Percentiles rank a stretch among this genome's conserved stretches.
Conservation (phyloP, 805 yeast species). For the Metschnikowia vanudenii region DNA sequence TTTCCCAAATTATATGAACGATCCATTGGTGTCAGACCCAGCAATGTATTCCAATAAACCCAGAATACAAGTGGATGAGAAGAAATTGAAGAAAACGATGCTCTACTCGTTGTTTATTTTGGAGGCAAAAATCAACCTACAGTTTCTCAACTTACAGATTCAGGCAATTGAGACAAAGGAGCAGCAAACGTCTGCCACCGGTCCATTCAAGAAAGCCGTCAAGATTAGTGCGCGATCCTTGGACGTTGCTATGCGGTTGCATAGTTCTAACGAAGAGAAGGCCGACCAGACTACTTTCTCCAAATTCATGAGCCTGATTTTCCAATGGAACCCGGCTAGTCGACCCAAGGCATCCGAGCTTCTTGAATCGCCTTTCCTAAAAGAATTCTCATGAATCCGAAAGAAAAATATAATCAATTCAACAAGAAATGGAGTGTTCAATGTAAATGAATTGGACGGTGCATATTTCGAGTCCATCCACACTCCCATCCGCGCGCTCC, state of each 20-base stretch:
- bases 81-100: conserved; percentile 31
- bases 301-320: conserved; percentile 29
- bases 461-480: too few species aligned
- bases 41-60: conserved; percentile 5
- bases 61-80: conserved; percentile 27
- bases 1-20: too few species aligned
- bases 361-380: conserved; percentile 10
- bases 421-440: too few species aligned
- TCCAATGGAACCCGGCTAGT: conserved; percentile 34
- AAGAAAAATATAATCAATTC: too few species aligned
- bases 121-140: conserved; percentile 38
- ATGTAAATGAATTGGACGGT: too few species aligned
- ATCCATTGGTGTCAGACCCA: conserved; percentile 14
- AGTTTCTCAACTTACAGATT: conserved; percentile 30
- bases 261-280: conserved; percentile 15
- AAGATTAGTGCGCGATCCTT: conserved; percentile 30
- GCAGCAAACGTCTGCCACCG: conserved; percentile 2
- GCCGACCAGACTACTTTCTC: conserved; percentile 21
- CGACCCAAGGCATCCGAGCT: conserved; percentile 15
- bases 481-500: too few species aligned
- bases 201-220: conserved; percentile 23
- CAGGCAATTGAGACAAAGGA: conserved; percentile 15
- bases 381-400: neutral
- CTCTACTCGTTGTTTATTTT: conserved; percentile 38
- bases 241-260: conserved; percentile 30